Percentiles rank a stretch among this genome's conserved stretches.
Evolutionary conservation across 345 rosid species (phyloP).

Genomic region (Eucalyptus sideroxylon): DNA sequence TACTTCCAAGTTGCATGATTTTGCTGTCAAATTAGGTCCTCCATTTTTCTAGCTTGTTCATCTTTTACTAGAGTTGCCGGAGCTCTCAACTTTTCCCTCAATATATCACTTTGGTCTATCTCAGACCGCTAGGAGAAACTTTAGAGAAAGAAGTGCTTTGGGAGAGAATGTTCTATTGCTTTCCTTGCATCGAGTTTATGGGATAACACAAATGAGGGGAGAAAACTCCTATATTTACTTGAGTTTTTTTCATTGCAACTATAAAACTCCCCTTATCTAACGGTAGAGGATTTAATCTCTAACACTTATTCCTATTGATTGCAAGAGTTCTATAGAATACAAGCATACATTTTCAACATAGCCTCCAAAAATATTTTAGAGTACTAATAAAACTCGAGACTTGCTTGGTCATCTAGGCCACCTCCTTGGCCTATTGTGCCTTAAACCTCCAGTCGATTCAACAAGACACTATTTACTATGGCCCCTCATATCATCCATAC

Average conservation of each 20-base stretch:
- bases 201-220: not conserved
- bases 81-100: not conserved
- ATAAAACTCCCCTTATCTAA: not conserved
- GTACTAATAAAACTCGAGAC: not conserved
- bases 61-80: not conserved
- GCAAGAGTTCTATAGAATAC: not conserved
- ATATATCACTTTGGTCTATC: not conserved
- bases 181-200: not conserved
- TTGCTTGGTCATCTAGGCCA: not conserved
- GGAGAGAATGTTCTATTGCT: not conserved
- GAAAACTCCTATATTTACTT: not conserved
- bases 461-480: not conserved
- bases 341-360: not conserved
- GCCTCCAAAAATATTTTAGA: not conserved
- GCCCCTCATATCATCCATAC: not conserved
- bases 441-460: not conserved
- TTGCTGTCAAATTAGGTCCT: not conserved
- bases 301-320: not conserved
- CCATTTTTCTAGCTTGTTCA: not conserved
- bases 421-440: not conserved
- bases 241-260: not conserved
- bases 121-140: not conserved
- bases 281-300: not conserved
- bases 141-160: not conserved
- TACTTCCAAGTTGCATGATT: not conserved